These are phyloP conservation scores for Boletellus sp. DNA, from an alignment of 1,284 basidiomycete species.

Conservation along the genomic window DNA sequence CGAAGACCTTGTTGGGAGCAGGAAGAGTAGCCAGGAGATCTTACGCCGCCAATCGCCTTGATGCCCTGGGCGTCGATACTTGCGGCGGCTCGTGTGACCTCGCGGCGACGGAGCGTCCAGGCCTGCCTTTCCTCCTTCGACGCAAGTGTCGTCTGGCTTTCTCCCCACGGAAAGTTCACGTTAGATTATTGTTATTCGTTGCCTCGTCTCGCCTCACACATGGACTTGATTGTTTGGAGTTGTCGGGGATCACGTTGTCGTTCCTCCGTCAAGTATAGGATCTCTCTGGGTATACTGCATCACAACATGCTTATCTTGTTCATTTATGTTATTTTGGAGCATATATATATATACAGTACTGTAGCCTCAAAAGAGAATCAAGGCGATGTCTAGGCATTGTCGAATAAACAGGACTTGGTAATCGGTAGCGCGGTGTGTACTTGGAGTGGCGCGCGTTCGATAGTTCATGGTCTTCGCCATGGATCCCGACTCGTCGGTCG, in stretches of 20 bases:
- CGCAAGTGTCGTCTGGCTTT: constrained; percentile 10
- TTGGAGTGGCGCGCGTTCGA: too few relatives aligned
- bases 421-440: too few relatives aligned
- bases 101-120: not conserved
- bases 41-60: constrained; percentile 30
- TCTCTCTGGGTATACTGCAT: constrained; percentile 34
- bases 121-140: not conserved
- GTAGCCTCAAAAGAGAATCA: constrained; percentile 15
- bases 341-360: constrained; percentile 26
- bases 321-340: constrained; percentile 39
- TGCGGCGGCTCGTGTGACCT: not conserved
- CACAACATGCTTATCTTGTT: constrained; percentile 36
- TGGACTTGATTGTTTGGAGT: constrained; percentile 33
- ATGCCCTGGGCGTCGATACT: constrained; percentile 7
- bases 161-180: constrained; percentile 20
- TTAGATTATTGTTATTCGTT: constrained; percentile 34
- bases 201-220: constrained; percentile 23
- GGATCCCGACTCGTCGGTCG: constrained; percentile 18
- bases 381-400: constrained; percentile 8
- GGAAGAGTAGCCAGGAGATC: constrained; percentile 34
- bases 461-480: constrained; percentile 12
- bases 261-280: constrained; percentile 31
- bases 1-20: constrained; percentile 30
- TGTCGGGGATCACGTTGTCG: constrained; percentile 23
- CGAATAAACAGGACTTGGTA: constrained; percentile 3